These are phyloP conservation scores for Staphylotrichum longicolle DNA, from an alignment of 495 filamentous ascomycete species.

Conservation along the genomic window DNA sequence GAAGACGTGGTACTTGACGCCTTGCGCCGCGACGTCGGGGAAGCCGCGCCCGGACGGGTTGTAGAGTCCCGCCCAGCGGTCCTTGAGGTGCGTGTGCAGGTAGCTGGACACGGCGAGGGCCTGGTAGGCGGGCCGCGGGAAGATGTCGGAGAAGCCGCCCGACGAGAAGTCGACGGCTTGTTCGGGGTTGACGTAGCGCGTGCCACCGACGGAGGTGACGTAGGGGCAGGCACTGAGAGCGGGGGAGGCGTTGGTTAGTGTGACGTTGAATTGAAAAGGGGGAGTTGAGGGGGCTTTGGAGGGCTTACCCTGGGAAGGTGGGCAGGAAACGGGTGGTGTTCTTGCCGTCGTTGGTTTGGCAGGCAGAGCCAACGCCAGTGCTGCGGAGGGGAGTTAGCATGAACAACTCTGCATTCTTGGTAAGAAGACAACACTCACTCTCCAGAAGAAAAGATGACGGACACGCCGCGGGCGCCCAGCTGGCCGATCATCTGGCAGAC, in stretches of 20 bases:
- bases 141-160: constrained; percentile 68
- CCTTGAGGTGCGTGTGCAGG: constrained; percentile 50
- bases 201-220: constrained; percentile 69
- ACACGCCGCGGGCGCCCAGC: constrained; percentile 73
- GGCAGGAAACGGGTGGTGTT: constrained; percentile 68
- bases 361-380: constrained; percentile 28
- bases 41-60: constrained; percentile 64
- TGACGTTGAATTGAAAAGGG: too few relatives aligned
- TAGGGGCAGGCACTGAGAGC: constrained; percentile 57
- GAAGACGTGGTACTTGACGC: constrained; percentile 37
- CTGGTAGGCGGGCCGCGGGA: constrained; percentile 61
- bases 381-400: constrained; percentile 39
- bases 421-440: constrained; percentile 49
- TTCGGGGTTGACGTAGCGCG: constrained; percentile 55
- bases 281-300: background rate
- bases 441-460: constrained; percentile 70
- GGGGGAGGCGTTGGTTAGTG: background rate
- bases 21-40: constrained; percentile 67
- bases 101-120: constrained; percentile 55
- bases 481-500: constrained; percentile 66
- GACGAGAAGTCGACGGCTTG: constrained; percentile 53
- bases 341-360: constrained; percentile 47
- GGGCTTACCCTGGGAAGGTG: constrained; percentile 29
- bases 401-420: background rate
- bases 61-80: constrained; percentile 49